A percentile compares a stretch with the other conserved stretches of the same genome.
These are phyloP conservation scores for Bacidia gigantensis DNA, from an alignment of 495 filamentous ascomycete genomes.

Conservation along the genomic window DNA sequence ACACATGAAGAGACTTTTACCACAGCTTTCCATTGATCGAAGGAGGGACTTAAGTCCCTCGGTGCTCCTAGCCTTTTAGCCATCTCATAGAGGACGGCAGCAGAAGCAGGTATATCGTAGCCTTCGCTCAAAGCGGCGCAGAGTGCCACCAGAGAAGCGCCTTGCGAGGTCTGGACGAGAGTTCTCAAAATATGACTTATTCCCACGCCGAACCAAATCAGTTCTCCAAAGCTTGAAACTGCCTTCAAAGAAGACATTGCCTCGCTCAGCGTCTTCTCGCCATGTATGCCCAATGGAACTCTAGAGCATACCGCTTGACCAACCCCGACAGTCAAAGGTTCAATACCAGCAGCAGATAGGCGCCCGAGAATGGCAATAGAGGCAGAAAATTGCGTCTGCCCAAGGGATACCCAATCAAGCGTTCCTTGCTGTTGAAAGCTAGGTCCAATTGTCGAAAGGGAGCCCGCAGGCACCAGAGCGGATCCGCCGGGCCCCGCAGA, in stretches of 20 bases:
- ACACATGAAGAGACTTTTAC: background rate
- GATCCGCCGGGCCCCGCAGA: too few species aligned
- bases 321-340: too few species aligned
- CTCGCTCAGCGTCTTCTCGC: too few species aligned
- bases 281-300: too few species aligned
- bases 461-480: too few species aligned
- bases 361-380: too few species aligned
- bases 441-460: too few species aligned
- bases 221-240: constrained; percentile 1
- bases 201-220: constrained; percentile 4
- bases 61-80: background rate
- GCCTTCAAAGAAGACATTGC: background rate
- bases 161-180: constrained; percentile 5
- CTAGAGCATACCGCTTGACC: too few species aligned
- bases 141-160: background rate
- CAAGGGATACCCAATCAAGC: too few species aligned
- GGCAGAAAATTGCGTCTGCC: too few species aligned
- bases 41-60: background rate
- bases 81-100: constrained; percentile 1
- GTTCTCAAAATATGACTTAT: background rate
- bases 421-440: too few species aligned
- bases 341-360: too few species aligned
- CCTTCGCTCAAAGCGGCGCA: constrained; percentile 2
- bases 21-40: constrained; percentile 1
- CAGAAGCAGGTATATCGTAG: background rate